Percentiles rank a stretch among this genome's conserved stretches.
Conservation (phyloP, 495 filamentous ascomycete species). For the Jackrogersella multiformis region DNA sequence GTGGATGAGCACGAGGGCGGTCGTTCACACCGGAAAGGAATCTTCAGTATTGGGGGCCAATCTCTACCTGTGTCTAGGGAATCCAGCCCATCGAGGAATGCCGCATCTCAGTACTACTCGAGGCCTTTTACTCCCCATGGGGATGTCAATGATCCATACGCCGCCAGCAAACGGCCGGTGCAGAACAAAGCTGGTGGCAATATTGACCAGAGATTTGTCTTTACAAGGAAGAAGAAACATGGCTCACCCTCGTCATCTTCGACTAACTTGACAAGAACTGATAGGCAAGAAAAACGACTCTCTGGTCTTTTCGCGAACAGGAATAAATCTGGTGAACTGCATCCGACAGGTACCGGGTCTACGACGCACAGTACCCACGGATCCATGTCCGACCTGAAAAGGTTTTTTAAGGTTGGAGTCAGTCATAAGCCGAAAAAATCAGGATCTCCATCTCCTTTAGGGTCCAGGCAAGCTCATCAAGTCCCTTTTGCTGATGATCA, state of each 20-base stretch:
- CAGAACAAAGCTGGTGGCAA: slow-evolving; percentile 71
- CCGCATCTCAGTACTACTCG: slow-evolving; percentile 65
- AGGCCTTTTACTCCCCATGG: slow-evolving; percentile 81
- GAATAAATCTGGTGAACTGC: slow-evolving; percentile 46
- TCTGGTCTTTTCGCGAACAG: slow-evolving; percentile 49
- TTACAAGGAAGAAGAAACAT: slow-evolving; percentile 64
- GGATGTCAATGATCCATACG: slow-evolving; percentile 88
- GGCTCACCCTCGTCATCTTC: slow-evolving; percentile 56
- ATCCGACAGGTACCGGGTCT: slow-evolving; percentile 51
- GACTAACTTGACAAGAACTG: slow-evolving; percentile 49
- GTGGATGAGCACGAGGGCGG: slow-evolving; percentile 46
- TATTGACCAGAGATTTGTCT: slow-evolving; percentile 88
- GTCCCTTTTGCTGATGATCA: slow-evolving; percentile 96
- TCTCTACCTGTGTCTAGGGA: slow-evolving; percentile 73
- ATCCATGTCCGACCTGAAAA: slow-evolving; percentile 93
- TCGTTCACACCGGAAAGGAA: slow-evolving; percentile 66
- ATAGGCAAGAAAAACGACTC: slow-evolving; percentile 58
- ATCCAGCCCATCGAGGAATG: slow-evolving; percentile 68
- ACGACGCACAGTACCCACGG: slow-evolving; percentile 72
- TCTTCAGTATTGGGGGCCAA: slow-evolving; percentile 74
- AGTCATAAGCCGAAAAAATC: slow-evolving; percentile 73
- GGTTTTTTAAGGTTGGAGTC: slow-evolving; percentile 81
- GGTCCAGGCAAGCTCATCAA: slow-evolving; percentile 64
- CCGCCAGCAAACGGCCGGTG: slow-evolving; percentile 78
- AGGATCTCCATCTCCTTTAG: slow-evolving; percentile 66